Evolutionary conservation across 2,329 filamentous ascomycete species (phyloP), one percentile per base, ranked within the genome.

Genomic region (Talaromyces sp.): DNA sequence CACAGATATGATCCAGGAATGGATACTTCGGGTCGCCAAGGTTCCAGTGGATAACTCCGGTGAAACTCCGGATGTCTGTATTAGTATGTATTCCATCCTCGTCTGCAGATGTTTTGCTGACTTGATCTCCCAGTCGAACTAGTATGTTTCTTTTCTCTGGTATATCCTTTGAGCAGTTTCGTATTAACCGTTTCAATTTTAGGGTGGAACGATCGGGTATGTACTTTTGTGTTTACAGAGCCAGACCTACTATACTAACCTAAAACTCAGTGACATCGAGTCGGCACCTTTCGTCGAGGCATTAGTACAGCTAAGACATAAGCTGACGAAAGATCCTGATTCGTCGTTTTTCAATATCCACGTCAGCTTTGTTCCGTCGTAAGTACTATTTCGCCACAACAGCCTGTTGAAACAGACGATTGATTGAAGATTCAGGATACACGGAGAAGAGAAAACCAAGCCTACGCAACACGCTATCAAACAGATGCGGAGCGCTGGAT

Each of bases 391-490:
- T 27, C 26, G 2, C 7, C 8, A 21, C 4, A 21, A 24, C n/a
- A 24, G 13, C 19, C 19, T 46, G 11, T 24, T 21, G 11, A 41
- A 19, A 17, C 19, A 29, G 24, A 29, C 6, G 13, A 29, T n/a
- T 52, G 11, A 52, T 21, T 32, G 14, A 52, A n/a, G 3, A 21
- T 52, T 13, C 27, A 52, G 49, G 27, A 52, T 52, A 52, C 52
- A 68, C 17, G 84, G 85, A 35, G 88, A 98, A 80, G 87, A 96
- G 76, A 98, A 98, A 85, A 98, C 93, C 10, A 98, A 98, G 80
- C 95, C 95, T 0, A 99, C 95, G 0, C 95, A 99, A 75, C 86
- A 91, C 69, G 91, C 93, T 27, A 91, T 98, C 69, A 88, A 88
- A 71, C 86, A 89, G 68, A 87, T 93, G 64, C 88, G 93, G 64